These are phyloP conservation scores for Immersiporthe knoxdaviesiana DNA, from an alignment of 2,329 filamentous ascomycete species.

Conservation along the genomic window DNA sequence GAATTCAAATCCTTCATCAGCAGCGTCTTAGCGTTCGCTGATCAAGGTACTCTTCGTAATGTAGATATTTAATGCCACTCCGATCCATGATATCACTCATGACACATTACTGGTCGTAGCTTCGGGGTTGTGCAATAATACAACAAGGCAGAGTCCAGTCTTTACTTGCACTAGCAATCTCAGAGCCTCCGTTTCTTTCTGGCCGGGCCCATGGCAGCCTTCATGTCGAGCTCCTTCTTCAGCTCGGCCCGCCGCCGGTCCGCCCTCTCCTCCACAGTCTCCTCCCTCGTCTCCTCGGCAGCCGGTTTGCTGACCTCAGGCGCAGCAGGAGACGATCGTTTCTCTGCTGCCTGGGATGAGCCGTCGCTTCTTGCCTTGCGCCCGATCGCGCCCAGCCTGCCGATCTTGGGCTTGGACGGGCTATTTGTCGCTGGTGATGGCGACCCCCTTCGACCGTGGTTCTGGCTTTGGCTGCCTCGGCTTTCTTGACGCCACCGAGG, in stretches of 20 bases:
- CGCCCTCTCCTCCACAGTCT: conserved; percentile 51
- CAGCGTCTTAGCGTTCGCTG: background rate
- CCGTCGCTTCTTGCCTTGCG: background rate
- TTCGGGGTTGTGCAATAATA: background rate
- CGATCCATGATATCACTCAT: background rate
- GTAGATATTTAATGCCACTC: conserved; percentile 15
- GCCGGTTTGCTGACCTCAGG: conserved; percentile 35
- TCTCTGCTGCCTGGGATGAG: conserved; percentile 13
- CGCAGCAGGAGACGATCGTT: conserved; percentile 6
- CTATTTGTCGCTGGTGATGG: conserved; percentile 2
- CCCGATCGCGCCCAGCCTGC: conserved; percentile 12
- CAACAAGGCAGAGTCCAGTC: background rate
- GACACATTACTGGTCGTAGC: background rate
- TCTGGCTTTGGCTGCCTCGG: background rate
- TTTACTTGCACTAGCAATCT: background rate
- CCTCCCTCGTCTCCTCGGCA: conserved; percentile 41
- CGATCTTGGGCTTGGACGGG: background rate
- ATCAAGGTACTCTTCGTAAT: conserved; percentile 1
- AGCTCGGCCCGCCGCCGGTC: conserved; percentile 56
- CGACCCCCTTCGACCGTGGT: background rate
- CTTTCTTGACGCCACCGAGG: conserved; percentile 16
- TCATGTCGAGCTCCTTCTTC: conserved; percentile 53
- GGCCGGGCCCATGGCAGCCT: conserved; percentile 52
- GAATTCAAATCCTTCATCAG: background rate
- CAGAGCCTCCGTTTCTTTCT: conserved; percentile 63